Percentiles rank a stretch among this genome's conserved stretches.
These are phyloP conservation scores for Puccinia sorghi DNA, from an alignment of 1,284 basidiomycete genomes.

Conservation along the genomic window DNA sequence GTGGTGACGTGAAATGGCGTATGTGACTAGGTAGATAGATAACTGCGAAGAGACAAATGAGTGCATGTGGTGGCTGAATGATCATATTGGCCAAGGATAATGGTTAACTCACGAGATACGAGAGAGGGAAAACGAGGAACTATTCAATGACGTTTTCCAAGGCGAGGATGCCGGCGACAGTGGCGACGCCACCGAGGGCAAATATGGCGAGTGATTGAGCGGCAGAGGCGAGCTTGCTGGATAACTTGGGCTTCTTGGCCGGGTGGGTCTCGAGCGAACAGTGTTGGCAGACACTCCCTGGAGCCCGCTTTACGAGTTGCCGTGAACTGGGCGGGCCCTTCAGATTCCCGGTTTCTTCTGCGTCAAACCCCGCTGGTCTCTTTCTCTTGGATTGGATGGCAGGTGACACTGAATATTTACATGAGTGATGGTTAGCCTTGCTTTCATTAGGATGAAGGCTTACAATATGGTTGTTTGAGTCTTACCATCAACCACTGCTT, in stretches of 20 bases:
- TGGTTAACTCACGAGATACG: background rate
- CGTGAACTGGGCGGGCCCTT: background rate
- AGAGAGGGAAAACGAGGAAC: background rate
- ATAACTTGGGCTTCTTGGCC: constrained; percentile 10
- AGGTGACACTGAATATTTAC: background rate
- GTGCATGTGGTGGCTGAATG: background rate
- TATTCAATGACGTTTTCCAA: constrained; percentile 33
- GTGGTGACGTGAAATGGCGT: background rate
- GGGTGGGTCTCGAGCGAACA: constrained; percentile 5
- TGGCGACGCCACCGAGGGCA: constrained; percentile 41
- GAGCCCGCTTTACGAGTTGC: background rate
- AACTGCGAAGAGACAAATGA: background rate
- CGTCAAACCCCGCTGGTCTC: constrained; percentile 17
- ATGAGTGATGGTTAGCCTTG: background rate
- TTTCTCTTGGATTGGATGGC: constrained; percentile 14
- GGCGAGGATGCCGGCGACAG: constrained; percentile 46
- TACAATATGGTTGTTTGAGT: background rate
- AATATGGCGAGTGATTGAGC: constrained; percentile 37
- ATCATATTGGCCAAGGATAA: background rate
- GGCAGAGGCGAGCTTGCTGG: constrained; percentile 10
- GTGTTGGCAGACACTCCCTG: constrained; percentile 1
- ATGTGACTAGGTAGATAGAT: background rate
- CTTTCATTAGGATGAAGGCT: background rate
- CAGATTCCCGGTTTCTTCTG: constrained; percentile 6
- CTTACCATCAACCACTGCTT: constrained; percentile 18